Evolutionary conservation across 2,329 filamentous ascomycete species (phyloP).

Genomic region (Pseudogymnoascus sp.): DNA sequence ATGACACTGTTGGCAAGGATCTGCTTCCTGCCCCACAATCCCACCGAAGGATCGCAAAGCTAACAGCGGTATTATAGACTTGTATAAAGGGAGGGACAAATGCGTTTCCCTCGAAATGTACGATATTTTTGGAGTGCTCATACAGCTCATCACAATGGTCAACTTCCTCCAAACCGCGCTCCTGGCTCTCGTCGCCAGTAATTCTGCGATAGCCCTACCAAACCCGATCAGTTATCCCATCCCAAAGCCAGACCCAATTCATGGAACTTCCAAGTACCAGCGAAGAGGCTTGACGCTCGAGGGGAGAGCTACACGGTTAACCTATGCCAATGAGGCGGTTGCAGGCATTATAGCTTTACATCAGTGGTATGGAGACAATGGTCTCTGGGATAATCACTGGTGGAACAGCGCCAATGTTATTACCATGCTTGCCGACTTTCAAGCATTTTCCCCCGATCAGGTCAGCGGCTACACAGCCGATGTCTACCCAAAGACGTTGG

Average conservation of each 20-base stretch:
- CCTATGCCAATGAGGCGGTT: constrained; percentile 24
- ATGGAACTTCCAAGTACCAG: constrained; percentile 3
- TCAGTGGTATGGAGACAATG: constrained; percentile 52
- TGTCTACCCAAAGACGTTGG: constrained; percentile 24
- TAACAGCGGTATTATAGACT: neutral
- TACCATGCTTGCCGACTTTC: constrained; percentile 54
- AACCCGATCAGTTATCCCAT: neutral
- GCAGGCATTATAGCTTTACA: constrained; percentile 45
- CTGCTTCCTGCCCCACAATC: neutral
- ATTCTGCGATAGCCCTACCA: neutral
- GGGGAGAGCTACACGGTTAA: constrained; percentile 16
- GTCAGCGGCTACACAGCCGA: constrained; percentile 18
- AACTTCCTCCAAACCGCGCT: neutral
- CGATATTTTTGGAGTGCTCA: neutral
- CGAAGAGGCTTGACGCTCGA: constrained; percentile 9
- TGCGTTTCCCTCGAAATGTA: neutral
- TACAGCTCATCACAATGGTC: neutral
- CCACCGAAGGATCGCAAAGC: neutral
- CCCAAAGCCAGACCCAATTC: neutral
- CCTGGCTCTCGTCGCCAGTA: neutral
- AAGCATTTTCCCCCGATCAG: constrained; percentile 23
- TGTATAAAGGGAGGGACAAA: neutral
- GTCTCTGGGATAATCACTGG: constrained; percentile 62
- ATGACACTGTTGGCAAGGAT: neutral
- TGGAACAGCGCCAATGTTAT: constrained; percentile 67